These are phyloP conservation scores for Magnusiomyces suaveolens DNA, from an alignment of 1,139 yeast genomes.

Conservation along the genomic window DNA sequence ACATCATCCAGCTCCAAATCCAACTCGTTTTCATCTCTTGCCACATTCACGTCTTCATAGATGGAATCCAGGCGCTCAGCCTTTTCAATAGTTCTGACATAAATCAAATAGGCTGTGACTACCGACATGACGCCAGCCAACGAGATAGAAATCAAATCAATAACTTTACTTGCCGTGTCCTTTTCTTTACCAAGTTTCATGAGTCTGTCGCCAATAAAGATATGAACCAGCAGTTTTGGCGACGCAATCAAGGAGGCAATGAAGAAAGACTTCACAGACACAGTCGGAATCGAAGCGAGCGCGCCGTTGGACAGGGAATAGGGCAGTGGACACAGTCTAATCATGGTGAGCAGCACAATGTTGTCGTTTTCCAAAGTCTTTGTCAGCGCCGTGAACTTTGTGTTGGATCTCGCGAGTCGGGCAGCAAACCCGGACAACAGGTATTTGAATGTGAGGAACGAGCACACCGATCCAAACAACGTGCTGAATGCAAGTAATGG, in stretches of 20 bases:
- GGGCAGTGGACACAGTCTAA: constrained; percentile 85
- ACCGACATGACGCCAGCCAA: constrained; percentile 51
- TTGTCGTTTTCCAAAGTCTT: constrained; percentile 62
- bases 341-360: constrained; percentile 54
- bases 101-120: constrained; percentile 61
- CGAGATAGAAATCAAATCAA: constrained; percentile 55
- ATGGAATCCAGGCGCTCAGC: constrained; percentile 26
- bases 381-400: constrained; percentile 64
- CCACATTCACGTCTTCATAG: constrained; percentile 8
- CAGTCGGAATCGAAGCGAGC: constrained; percentile 72
- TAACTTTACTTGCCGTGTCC: constrained; percentile 42
- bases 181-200: constrained; percentile 54
- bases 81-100: constrained; percentile 41
- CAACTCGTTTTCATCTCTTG: constrained; percentile 3
- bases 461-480: constrained; percentile 58
- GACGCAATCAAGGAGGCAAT: constrained; percentile 66
- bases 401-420: constrained; percentile 42
- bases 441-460: constrained; percentile 61
- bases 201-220: constrained; percentile 72
- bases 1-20: constrained; percentile 3
- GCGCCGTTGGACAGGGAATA: constrained; percentile 91
- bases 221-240: constrained; percentile 69
- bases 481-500: constrained; percentile 60
- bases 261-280: constrained; percentile 51
- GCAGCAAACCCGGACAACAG: constrained; percentile 52